phyloP scores from a whole-genome alignment of 495 filamentous ascomycete genomes.

The Corynascus novoguineensis region DNA sequence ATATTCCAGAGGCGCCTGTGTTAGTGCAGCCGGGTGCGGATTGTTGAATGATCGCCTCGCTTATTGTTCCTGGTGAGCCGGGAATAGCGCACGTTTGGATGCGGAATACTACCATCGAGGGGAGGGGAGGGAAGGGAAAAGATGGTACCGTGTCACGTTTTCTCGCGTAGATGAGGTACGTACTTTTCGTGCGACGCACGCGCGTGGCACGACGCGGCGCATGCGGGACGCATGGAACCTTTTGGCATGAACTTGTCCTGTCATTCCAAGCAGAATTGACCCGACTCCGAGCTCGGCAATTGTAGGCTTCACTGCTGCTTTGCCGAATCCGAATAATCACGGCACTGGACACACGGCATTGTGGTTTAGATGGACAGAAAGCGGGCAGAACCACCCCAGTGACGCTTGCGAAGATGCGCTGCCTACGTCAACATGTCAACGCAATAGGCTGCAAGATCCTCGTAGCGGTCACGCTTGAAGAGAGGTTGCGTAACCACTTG shows the following conservation, averaged over 20 bases:
- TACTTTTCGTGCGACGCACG: no score
- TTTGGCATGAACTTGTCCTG: neutral
- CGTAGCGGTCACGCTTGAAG: neutral
- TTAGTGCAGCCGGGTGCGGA: neutral
- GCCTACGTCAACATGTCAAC: neutral
- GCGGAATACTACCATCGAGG: neutral
- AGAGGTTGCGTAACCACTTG: slow-evolving; percentile 1
- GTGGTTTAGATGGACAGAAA: neutral
- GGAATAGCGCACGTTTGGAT: neutral
- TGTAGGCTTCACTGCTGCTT: neutral
- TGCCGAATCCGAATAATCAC: neutral
- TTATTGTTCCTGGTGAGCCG: neutral
- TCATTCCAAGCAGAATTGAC: neutral
- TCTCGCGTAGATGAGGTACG: slow-evolving; percentile 13
- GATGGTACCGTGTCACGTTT: slow-evolving; percentile 11
- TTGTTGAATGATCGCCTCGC: neutral
- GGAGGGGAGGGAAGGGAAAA: neutral
- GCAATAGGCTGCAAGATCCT: neutral
- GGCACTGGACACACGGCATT: neutral
- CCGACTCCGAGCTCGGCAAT: slow-evolving; percentile 3
- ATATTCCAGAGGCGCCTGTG: neutral
- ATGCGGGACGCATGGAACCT: neutral
- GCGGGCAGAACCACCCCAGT: neutral
- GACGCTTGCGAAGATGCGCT: neutral
- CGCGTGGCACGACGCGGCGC: slow-evolving; percentile 2